These are phyloP conservation scores for Sisymbrium irio DNA, from an alignment of 345 rosid species.

Conservation along the genomic window DNA sequence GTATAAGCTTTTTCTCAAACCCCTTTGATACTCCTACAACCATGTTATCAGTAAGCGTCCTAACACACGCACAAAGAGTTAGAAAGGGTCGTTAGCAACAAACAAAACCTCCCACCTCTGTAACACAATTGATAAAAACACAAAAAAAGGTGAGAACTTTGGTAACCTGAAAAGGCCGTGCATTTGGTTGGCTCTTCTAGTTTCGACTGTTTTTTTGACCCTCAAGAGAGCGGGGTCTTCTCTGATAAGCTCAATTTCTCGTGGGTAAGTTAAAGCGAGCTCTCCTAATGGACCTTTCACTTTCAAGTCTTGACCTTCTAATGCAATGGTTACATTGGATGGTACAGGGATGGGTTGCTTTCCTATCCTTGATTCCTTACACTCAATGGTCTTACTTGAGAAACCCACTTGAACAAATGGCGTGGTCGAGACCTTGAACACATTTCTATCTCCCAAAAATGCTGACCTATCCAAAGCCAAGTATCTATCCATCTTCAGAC, in stretches of 20 bases:
- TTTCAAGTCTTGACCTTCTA: constrained; percentile 66
- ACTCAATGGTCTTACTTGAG: constrained; percentile 53
- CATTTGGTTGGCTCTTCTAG: constrained; percentile 95
- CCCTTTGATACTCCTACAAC: constrained; percentile 93
- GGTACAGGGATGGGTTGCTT: constrained; percentile 85
- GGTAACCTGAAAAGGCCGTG: constrained; percentile 95
- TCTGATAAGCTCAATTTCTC: constrained; percentile 67
- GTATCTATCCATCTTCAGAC: not conserved
- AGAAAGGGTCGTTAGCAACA: not conserved
- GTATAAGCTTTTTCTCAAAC: constrained; percentile 87
- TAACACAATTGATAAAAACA: not conserved
- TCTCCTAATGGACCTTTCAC: constrained; percentile 95
- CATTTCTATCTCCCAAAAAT: constrained; percentile 63
- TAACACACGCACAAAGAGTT: constrained; percentile 6
- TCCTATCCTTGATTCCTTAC: constrained; percentile 93
- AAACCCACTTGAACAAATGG: constrained; percentile 42
- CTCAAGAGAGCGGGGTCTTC: constrained; percentile 63
- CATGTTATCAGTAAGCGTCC: constrained; percentile 96
- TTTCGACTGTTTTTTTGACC: constrained; percentile 69
- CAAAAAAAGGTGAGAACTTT: constrained; percentile 16
- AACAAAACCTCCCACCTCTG: not conserved
- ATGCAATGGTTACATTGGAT: constrained; percentile 59
- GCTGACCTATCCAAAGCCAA: constrained; percentile 43
- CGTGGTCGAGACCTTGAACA: constrained; percentile 38
- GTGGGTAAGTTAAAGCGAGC: constrained; percentile 66